Percentiles rank a stretch among this genome's conserved stretches.
These are phyloP conservation scores for Skeletonema grethae DNA, from an alignment of 108 stramenopile species.

Conservation along the genomic window DNA sequence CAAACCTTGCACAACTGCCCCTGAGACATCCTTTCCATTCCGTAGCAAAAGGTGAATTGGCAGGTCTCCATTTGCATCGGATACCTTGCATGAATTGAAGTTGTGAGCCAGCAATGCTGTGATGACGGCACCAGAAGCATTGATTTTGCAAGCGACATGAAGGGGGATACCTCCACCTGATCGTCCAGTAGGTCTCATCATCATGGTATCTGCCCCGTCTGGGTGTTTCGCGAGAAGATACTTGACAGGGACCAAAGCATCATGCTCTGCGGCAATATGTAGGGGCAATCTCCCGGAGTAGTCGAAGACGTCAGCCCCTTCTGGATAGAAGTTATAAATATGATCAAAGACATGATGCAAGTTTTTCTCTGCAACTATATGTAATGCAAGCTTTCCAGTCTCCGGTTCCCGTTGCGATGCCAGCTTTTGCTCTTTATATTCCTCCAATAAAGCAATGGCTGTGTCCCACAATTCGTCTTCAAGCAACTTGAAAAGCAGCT, in stretches of 20 bases:
- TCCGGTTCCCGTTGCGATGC: conserved; percentile 45
- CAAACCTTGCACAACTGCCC: conserved; percentile 42
- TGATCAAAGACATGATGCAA: conserved; percentile 69
- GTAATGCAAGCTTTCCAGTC: conserved; percentile 78
- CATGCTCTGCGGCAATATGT: conserved; percentile 83
- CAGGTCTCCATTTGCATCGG: conserved; percentile 50
- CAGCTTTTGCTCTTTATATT: conserved; percentile 21
- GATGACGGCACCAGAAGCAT: conserved; percentile 43
- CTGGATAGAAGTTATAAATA: conserved; percentile 68
- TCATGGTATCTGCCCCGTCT: conserved; percentile 50
- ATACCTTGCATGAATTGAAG: conserved; percentile 45
- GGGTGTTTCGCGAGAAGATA: conserved; percentile 38
- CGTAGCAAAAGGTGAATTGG: conserved; percentile 49
- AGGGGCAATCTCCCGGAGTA: conserved; percentile 85
- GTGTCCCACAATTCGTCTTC: conserved; percentile 42
- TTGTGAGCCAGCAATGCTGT: conserved; percentile 40
- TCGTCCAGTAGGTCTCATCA: conserved; percentile 44
- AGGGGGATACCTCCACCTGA: conserved; percentile 49
- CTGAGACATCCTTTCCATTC: conserved; percentile 38
- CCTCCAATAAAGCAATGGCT: conserved; percentile 34
- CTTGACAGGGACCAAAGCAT: conserved; percentile 51
- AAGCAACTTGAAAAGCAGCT: conserved; percentile 31
- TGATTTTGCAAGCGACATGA: conserved; percentile 41
- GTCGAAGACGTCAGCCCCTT: conserved; percentile 73
- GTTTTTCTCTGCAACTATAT: conserved; percentile 78